Evolutionary conservation across 2,329 filamentous ascomycete species (phyloP).

Genomic region (Cladophialophora carrionii): DNA sequence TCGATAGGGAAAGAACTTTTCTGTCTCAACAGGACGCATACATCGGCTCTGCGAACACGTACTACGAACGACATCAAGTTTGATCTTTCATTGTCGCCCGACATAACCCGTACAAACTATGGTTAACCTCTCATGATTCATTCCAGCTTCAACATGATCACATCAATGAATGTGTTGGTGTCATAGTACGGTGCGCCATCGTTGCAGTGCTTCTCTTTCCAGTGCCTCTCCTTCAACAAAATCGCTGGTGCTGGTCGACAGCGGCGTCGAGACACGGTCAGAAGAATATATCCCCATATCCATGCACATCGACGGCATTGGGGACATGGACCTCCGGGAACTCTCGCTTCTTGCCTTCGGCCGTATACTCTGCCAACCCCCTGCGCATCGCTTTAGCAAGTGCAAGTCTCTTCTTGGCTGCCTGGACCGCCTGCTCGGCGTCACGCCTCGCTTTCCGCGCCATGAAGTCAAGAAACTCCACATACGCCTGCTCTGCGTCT

Average conservation of each 20-base stretch:
- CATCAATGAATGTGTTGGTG: no score
- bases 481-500: background rate
- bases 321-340: background rate
- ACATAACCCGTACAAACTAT: no score
- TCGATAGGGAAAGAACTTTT: no score
- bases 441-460: background rate
- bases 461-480: background rate
- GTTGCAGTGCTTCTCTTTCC: no score
- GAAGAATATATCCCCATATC: conserved; percentile 3
- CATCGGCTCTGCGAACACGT: no score
- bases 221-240: no score
- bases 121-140: no score
- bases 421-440: background rate
- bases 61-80: no score
- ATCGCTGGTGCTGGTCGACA: background rate
- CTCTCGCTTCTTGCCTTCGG: background rate
- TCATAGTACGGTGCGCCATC: no score
- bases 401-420: background rate
- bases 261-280: conserved; percentile 8
- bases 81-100: no score
- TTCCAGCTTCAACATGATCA: no score
- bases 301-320: background rate
- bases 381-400: background rate
- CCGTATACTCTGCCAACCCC: conserved; percentile 2
- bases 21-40: no score